phyloP scores from a whole-genome alignment of 2,329 filamentous ascomycete species.

The Fusarium staphyleae region DNA sequence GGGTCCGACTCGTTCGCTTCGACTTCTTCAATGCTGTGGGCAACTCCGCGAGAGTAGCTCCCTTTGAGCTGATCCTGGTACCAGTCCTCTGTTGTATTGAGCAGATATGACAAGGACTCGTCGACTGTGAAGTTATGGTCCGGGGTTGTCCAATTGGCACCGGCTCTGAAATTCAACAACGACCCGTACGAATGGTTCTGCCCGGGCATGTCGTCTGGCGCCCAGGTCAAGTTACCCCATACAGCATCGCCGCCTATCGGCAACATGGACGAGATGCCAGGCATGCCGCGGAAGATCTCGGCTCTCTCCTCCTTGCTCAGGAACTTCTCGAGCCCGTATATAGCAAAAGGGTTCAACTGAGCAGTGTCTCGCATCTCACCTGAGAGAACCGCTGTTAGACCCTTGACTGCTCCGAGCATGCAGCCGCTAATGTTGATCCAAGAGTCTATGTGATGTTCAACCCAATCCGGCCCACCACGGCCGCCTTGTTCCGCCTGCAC shows the following conservation, averaged over 20 bases:
- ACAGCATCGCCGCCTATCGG: conserved; percentile 91
- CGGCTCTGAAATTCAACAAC: conserved; percentile 81
- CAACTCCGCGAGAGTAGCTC: conserved; percentile 89
- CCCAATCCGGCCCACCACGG: conserved; percentile 84
- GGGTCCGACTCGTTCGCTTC: conserved; percentile 80
- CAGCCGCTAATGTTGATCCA: conserved; percentile 99
- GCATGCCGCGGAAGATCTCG: conserved; percentile 96
- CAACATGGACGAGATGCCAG: conserved; percentile 94
- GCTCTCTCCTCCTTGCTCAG: conserved; percentile 87
- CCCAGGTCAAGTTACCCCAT: conserved; percentile 90
- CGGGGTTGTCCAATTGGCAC: conserved; percentile 68
- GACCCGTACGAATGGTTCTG: conserved; percentile 79
- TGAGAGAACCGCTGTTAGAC: conserved; percentile 85
- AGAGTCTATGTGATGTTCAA: conserved; percentile 85
- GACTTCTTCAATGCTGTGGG: conserved; percentile 79
- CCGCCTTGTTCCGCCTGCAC: conserved; percentile 82
- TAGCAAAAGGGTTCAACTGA: conserved; percentile 93
- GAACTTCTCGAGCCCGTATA: conserved; percentile 97
- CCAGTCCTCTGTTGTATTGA: conserved; percentile 83
- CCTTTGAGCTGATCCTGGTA: conserved; percentile 75
- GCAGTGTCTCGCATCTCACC: conserved; percentile 99
- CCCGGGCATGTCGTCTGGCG: conserved; percentile 82
- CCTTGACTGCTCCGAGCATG: conserved; percentile 95
- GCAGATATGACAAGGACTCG: conserved; percentile 78
- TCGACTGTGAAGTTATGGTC: conserved; percentile 81